phyloP scores from a whole-genome alignment of 495 filamentous ascomycete species.

The Aspergillus taichungensis region DNA sequence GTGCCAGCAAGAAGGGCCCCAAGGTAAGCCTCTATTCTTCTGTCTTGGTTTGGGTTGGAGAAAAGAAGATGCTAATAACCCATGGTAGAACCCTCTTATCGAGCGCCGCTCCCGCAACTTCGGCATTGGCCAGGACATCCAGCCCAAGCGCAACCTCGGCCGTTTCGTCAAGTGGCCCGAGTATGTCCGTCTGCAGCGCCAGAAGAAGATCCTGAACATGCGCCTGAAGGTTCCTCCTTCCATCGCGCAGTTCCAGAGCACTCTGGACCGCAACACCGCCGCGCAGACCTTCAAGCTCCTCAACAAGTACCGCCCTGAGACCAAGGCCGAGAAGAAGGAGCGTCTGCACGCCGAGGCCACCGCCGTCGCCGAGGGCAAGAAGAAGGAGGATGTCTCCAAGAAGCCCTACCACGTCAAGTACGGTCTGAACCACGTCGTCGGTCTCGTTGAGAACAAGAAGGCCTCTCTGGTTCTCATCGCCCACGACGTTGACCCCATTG shows the following conservation, averaged over 20 bases:
- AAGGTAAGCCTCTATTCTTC: constrained; percentile 56
- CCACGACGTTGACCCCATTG: constrained; percentile 99
- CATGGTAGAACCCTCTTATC: constrained; percentile 86
- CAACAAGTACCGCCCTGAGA: constrained; percentile 99
- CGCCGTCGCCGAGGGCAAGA: constrained; percentile 94
- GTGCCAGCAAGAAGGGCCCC: constrained; percentile 78
- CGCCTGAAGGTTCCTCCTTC: constrained; percentile 97
- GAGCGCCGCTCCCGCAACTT: constrained; percentile 97
- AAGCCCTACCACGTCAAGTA: constrained; percentile 99
- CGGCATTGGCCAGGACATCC: constrained; percentile 98
- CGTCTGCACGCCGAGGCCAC: constrained; percentile 95
- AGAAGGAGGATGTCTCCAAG: constrained; percentile 99
- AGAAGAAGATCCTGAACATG: constrained; percentile 98
- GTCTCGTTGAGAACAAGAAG: constrained; percentile 99
- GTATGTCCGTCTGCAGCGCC: constrained; percentile 97
- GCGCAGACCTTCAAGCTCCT: constrained; percentile 96
- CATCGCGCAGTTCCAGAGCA: constrained; percentile 94
- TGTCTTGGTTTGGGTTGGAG: constrained; percentile 6
- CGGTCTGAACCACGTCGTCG: constrained; percentile 99
- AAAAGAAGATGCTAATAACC: constrained; percentile 23
- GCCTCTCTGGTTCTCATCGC: constrained; percentile 93
- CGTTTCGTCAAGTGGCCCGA: constrained; percentile 99
- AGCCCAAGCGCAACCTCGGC: constrained; percentile 92
- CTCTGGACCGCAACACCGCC: constrained; percentile 97
- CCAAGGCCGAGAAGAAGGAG: constrained; percentile 99